Evolutionary conservation across 139 green algal species (phyloP).

Genomic region (Volvox africanus): DNA sequence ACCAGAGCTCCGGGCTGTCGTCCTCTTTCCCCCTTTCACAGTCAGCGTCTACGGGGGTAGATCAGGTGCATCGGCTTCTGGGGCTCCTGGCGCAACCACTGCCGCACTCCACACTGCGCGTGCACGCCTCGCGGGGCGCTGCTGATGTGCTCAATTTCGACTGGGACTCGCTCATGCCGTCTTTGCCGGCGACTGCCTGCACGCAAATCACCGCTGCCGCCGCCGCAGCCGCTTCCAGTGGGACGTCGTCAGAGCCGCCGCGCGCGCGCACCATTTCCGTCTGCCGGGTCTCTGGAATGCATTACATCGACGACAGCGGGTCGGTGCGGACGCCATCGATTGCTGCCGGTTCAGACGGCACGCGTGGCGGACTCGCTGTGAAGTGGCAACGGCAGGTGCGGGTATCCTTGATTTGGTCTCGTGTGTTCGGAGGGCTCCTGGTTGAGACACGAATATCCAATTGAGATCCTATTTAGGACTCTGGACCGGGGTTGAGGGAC

Average conservation of each 20-base stretch:
- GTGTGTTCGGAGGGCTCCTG: too few relatives aligned
- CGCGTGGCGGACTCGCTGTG: not conserved
- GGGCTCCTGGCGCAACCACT: slow-evolving; percentile 29
- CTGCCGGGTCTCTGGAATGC: slow-evolving; percentile 1
- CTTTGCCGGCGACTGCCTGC: not conserved
- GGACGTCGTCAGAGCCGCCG: not conserved
- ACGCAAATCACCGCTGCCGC: not conserved
- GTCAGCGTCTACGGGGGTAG: not conserved
- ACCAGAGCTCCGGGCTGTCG: too few relatives aligned
- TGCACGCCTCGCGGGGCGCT: not conserved
- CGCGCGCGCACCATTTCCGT: slow-evolving; percentile 9
- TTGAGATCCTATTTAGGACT: too few relatives aligned
- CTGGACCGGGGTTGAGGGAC: too few relatives aligned
- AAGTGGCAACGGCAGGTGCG: not conserved
- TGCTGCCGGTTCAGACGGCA: not conserved
- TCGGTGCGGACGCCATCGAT: not conserved
- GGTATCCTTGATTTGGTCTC: too few relatives aligned
- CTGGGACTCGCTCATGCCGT: slow-evolving; percentile 32
- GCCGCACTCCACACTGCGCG: not conserved
- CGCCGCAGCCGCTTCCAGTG: not conserved
- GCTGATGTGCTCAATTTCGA: slow-evolving; percentile 35
- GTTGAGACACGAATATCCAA: too few relatives aligned
- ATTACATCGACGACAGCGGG: not conserved
- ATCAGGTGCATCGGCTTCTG: slow-evolving; percentile 13
- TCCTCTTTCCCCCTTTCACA: not conserved